Evolutionary conservation across 2,329 filamentous ascomycete genomes (phyloP).

Genomic region (Fusarium sororula): DNA sequence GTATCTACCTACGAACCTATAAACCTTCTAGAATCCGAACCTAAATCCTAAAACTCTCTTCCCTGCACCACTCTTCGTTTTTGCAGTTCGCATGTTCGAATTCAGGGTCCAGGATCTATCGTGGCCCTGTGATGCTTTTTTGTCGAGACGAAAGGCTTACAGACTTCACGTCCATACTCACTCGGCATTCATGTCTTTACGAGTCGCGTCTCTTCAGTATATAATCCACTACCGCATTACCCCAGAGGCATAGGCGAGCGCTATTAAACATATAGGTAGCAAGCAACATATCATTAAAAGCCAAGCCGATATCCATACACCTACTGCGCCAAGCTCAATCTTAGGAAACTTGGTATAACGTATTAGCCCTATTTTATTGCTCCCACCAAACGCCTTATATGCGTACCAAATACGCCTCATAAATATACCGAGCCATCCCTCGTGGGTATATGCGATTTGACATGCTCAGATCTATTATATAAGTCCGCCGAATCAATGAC

Average conservation of each 20-base stretch:
- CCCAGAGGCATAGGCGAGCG: neutral
- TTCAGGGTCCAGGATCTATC: neutral
- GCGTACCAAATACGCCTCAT: slow-evolving; percentile 9
- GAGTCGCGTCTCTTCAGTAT: neutral
- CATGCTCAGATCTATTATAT: neutral
- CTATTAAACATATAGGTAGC: neutral
- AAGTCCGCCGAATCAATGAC: slow-evolving; percentile 13
- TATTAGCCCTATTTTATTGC: slow-evolving; percentile 20
- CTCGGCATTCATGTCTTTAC: neutral
- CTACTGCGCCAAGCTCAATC: slow-evolving; percentile 21
- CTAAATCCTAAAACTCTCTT: neutral
- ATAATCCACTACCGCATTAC: neutral
- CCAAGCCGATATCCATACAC: neutral
- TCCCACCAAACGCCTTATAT: slow-evolving; percentile 21
- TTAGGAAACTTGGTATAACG: slow-evolving; percentile 16
- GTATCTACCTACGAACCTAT: neutral
- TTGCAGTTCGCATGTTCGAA: neutral
- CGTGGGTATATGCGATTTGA: neutral
- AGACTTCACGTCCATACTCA: neutral
- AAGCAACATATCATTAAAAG: slow-evolving; percentile 2
- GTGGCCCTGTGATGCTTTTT: neutral
- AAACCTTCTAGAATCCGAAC: neutral
- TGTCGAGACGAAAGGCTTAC: too few species aligned
- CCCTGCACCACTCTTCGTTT: neutral
- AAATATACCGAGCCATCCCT: neutral